Evolutionary conservation across 805 yeast species (phyloP).

Genomic region (Millerago galiae): DNA sequence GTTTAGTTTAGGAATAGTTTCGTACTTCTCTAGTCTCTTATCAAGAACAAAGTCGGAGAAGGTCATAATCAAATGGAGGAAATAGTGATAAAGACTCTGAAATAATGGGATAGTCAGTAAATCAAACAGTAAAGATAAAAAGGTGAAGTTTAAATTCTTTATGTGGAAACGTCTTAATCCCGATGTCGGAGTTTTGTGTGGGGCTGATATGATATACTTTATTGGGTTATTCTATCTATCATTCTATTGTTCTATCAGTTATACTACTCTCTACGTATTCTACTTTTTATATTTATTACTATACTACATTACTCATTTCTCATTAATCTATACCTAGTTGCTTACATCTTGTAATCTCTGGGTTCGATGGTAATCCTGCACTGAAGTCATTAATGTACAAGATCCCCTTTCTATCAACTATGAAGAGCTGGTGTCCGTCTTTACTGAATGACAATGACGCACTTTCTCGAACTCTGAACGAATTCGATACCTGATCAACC

Average conservation of each 20-base stretch:
- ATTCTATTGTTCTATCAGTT: too few species aligned
- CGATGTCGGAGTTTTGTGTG: too few species aligned
- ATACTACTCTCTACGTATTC: too few species aligned
- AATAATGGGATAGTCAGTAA: too few species aligned
- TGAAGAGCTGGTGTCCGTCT: slow-evolving; percentile 74
- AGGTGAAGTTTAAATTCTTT: too few species aligned
- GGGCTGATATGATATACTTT: too few species aligned
- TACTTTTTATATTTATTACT: too few species aligned
- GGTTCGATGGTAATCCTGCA: slow-evolving; percentile 57
- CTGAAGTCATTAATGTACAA: slow-evolving; percentile 81
- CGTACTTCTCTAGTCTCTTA: slow-evolving; percentile 14
- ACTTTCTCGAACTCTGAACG: slow-evolving; percentile 65
- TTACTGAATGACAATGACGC: slow-evolving; percentile 72
- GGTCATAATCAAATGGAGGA: slow-evolving; percentile 4
- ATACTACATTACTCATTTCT: not conserved
- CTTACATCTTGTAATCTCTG: slow-evolving; percentile 9
- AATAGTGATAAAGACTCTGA: too few species aligned
- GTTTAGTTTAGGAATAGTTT: not conserved
- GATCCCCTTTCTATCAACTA: slow-evolving; percentile 76
- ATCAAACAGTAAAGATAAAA: too few species aligned
- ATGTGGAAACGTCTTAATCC: too few species aligned
- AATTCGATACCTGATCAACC: slow-evolving; percentile 74
- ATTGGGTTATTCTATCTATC: too few species aligned
- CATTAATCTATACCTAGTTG: not conserved
- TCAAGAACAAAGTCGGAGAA: slow-evolving; percentile 21